Evolutionary conservation across 352 stramenopile species (phyloP).

Genomic region (Albugo laibachii): DNA sequence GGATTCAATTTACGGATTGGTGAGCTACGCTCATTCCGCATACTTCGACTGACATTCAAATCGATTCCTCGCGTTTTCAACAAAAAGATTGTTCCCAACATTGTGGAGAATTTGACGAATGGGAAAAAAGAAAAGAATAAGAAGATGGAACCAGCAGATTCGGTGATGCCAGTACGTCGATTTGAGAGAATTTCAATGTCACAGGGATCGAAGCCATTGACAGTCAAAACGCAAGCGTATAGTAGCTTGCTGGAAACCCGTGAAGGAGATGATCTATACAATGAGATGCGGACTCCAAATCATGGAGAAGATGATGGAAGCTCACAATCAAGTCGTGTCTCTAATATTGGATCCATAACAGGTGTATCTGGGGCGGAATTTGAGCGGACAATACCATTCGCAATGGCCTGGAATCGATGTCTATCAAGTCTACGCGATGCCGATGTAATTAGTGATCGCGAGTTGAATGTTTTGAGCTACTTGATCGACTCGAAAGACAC

Average conservation of each 20-base stretch:
- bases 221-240: slow-evolving; percentile 73
- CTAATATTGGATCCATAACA: slow-evolving; percentile 44
- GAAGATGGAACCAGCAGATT: slow-evolving; percentile 13
- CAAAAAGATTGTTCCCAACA: slow-evolving; percentile 76
- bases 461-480: slow-evolving; percentile 74
- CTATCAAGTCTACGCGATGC: slow-evolving; percentile 52
- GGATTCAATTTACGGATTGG: slow-evolving; percentile 75
- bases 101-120: slow-evolving; percentile 27
- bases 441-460: slow-evolving; percentile 67
- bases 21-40: slow-evolving; percentile 66
- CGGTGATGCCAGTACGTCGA: slow-evolving; percentile 36
- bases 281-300: slow-evolving; percentile 32
- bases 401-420: slow-evolving; percentile 76
- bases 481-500: slow-evolving; percentile 65
- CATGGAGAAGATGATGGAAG: slow-evolving; percentile 35
- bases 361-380: slow-evolving; percentile 64
- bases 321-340: slow-evolving; percentile 20
- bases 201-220: slow-evolving; percentile 54
- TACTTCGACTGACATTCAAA: slow-evolving; percentile 69
- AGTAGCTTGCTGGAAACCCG: slow-evolving; percentile 45
- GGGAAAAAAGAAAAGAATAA: slow-evolving; percentile 37
- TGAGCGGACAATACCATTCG: slow-evolving; percentile 69
- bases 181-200: slow-evolving; percentile 74
- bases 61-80: slow-evolving; percentile 75
- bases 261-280: slow-evolving; percentile 28